Evolutionary conservation across 257 asterid genomes (phyloP), one percentile per base, ranked within the genome.

Genomic region (Sherardia arvensis): DNA sequence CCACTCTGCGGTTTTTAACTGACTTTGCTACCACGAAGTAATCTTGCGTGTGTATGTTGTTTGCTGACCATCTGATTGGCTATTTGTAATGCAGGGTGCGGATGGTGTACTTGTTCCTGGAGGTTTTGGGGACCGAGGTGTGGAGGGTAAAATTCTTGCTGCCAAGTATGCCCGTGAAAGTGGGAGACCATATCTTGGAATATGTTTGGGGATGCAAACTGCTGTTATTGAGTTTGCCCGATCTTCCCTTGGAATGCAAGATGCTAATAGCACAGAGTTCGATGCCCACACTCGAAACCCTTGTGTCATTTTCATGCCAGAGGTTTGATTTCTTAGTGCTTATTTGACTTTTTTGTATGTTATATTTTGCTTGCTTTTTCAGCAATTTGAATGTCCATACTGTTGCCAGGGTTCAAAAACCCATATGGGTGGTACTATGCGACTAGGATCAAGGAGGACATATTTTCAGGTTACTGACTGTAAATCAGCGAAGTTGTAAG

Each of bases 341-440:
- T 8, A 1, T 23, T 20, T 17, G 26, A 51, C 34, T 22, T 53
- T 8, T 14, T 58, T n/a, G n/a, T 33, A 10, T 36, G 18, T 27
- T 10, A 43, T 8, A 33, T 34, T 30, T 54, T 25, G 2, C 8
- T 56, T 43, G 8, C 17, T 20, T 28, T 1, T 25, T 34, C 32
- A 12, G 27, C 32, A 1, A 27, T 20, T 47, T 40, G 2, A 40
- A 34, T 15, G 11, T 57, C 38, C 25, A 22, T 68, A 25, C 56
- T 34, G 21, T n/a, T 28, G 30, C 25, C 77, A 79, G 84, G 84
- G 81, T 23, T 79, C 84, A 58, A 76, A 73, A 65, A 79, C 81
- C 32, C 81, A 79, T 65, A 79, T 76, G 84, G 84, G 84, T 18
- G 81, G 81, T 29, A 79, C 84, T 18, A 79, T 79, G 84, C 81